Evolutionary conservation across 257 asterid genomes (phyloP), one percentile per base, ranked within the genome.

Genomic region (Lycium barbarum): DNA sequence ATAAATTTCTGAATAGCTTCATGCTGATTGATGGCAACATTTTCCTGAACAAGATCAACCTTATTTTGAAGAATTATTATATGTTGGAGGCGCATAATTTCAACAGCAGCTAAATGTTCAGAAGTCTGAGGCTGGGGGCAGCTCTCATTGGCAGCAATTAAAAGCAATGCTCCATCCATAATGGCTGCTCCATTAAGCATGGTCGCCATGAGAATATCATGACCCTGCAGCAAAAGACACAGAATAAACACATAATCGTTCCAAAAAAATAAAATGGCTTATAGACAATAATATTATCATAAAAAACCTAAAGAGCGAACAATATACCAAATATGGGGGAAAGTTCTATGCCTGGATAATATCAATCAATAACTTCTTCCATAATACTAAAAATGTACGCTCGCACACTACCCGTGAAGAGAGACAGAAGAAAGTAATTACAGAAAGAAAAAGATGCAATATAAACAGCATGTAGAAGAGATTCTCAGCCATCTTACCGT

Each of bases 41-140:
- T 97, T 91, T 97, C 98, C 92, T 94, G 99, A 85, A 97, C 98
- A 70, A 97, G 92, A 89, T 97, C 99, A 71, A 97, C 99, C 89
- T 97, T 97, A 84, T 97, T 97, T 83, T 97, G 99, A 89, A 97
- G 97, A 84, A 97, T 97, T 26, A 97, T 95, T 62, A 97, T 95
- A 84, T 97, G 95, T 81, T 95, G 90, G 83, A 97, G 98, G 35
- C 94, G 98, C 99, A 97, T 95, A 82, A 94, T 93, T 86, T 97
- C 99, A 86, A 97, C 91, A 78, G 99, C 99, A 86, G 98, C 99
- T 79, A 97, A 91, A 84, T 97, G 99, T 83, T 97, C 99, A 26
- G 98, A 93, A 26, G 99, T 97, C 90, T 97, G 99, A 89, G 99
- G 99, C 84, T 97, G 98, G 58, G 98, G 98, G 85, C 98, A 95